Percentiles rank a stretch among this genome's conserved stretches.
phyloP scores from a whole-genome alignment of 176 grass and related monocot genomes.

The Tillandsia leiboldiana region DNA sequence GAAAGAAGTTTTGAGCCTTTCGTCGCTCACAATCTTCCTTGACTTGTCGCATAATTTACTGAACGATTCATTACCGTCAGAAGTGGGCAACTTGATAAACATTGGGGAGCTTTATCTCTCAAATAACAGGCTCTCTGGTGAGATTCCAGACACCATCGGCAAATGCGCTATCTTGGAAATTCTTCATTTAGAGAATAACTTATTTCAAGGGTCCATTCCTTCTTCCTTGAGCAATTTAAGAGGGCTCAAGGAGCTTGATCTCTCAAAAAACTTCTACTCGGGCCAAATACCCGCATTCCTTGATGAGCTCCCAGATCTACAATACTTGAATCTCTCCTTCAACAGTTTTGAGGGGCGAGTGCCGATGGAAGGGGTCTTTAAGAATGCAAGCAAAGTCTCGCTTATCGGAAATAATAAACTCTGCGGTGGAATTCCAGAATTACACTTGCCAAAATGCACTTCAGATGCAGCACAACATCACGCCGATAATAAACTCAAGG shows the following conservation, averaged over 20 bases:
- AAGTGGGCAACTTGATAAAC: constrained; percentile 9
- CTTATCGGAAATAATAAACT: constrained; percentile 22
- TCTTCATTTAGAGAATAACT: constrained; percentile 26
- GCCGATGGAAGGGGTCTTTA: constrained; percentile 31
- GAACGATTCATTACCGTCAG: neutral
- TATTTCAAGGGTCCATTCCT: constrained; percentile 30
- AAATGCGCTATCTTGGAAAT: constrained; percentile 16
- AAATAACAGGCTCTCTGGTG: constrained; percentile 16
- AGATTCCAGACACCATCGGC: constrained; percentile 25
- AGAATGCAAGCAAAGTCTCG: constrained; percentile 15
- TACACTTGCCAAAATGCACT: constrained; percentile 29
- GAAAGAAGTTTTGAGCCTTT: neutral
- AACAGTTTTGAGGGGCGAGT: constrained; percentile 35
- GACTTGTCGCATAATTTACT: neutral
- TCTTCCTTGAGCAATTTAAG: constrained; percentile 16
- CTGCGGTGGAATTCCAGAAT: constrained; percentile 32
- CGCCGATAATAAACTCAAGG: constrained; percentile 6
- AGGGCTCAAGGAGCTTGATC: constrained; percentile 12
- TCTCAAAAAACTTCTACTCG: constrained; percentile 10
- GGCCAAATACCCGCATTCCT: neutral
- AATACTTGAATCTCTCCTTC: constrained; percentile 17
- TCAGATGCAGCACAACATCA: neutral
- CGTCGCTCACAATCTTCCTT: neutral
- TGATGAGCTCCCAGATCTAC: neutral
- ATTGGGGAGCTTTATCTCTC: neutral